Base-by-base conservation (phyloP, 73 alveolate genomes). In the Tetrahymena malaccensis region DNA sequence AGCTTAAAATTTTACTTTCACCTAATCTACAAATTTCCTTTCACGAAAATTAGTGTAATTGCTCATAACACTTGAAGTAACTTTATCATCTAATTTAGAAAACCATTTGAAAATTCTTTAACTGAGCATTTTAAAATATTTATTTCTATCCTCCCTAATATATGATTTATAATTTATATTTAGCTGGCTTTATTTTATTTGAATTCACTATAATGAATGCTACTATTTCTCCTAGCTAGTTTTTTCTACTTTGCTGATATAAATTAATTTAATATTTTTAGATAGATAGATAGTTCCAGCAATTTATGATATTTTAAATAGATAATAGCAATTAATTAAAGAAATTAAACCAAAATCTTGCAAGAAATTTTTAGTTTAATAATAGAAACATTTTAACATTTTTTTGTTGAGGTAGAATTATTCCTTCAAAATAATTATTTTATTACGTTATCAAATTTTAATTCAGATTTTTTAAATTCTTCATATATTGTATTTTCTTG, bases 1-100 rank as follows among this genome's bases (percentile, higher is more conserved):
- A 10, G 99, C 99, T 89, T 97, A 35, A n/a, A 97, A 98, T 43
- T 85, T 94, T 8, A 97, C 93, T 83, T 96, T 94, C 57, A 97
- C 93, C 44, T 84, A 70, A 94, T 98, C 99, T 33, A 96, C 96
- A 25, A 96, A 96, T 34, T 95, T 93, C 55, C 97, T 95, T 83
- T 95, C 97, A 43, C 85, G 93, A 93, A 95, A 95, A 31, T 85
- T 89, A 27, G 95, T 94, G n/a, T 44, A 70, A 31, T 70, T 70
- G 31, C 89, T 70, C 89, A 70, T 70, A 25, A 70, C 89, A 70
- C 89, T 70, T 22, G 89, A 3, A 31, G 89, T 70, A 7, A 70
- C 89, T 70, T 70, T 70, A 70, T 70, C 89, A 27, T 25, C 89
- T 27, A 70, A 27, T 70, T 70, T 70, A 19, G 89, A 70, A 70